Base-by-base conservation (phyloP, 2,329 filamentous ascomycete species). In the Sporothrix brasiliensis region DNA sequence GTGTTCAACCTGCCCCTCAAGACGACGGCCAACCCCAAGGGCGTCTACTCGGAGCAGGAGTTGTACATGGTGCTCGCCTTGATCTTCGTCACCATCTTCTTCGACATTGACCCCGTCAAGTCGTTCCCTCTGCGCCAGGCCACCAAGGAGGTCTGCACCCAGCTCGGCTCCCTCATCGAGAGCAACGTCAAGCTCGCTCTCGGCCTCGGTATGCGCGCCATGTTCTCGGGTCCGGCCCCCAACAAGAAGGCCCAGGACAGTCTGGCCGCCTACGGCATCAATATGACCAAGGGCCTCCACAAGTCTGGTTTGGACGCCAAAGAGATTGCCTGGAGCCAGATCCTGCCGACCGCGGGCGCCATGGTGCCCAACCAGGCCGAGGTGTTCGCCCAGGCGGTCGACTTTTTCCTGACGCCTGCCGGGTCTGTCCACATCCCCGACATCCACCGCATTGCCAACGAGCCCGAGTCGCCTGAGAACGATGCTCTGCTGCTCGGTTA, bases 291-390 rank as follows among this genome's bases (percentile, higher is more conserved):
- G 76, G 84, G 84, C 0, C 80, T 94, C 54, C 80, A 89, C 30
- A 90, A 91, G 75, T 82, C 82, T 13, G 90, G 91, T 0, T 77
- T 92, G 71, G 86, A 82, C 68, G 81, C 84, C 2, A 83, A 88
- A 30, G 89, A 93, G 67, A 88, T 93, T 72, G 88, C 90, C 0
- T 92, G 88, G 87, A 85, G 85, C 30, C 89, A 92, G 76, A 85
- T 93, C 52, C 76, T 93, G 65, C 91, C 91, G 0, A 88, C 88
- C 0, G 87, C 88, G 0, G 85, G 85, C 4, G 86, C 89, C 1
- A 86, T 91, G 78, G 88, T 92, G 9, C 88, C 91, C 0, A 91
- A 88, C 75, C 90, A 93, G 77, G 88, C 87, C 1, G 87, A 91
- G 76, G 83, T 91, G 84, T 92, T 93, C 76, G 87, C 89, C 1